These are phyloP conservation scores for Trypanosoma platydactyli DNA, from an alignment of 208 protist genomes.

Conservation along the genomic window DNA sequence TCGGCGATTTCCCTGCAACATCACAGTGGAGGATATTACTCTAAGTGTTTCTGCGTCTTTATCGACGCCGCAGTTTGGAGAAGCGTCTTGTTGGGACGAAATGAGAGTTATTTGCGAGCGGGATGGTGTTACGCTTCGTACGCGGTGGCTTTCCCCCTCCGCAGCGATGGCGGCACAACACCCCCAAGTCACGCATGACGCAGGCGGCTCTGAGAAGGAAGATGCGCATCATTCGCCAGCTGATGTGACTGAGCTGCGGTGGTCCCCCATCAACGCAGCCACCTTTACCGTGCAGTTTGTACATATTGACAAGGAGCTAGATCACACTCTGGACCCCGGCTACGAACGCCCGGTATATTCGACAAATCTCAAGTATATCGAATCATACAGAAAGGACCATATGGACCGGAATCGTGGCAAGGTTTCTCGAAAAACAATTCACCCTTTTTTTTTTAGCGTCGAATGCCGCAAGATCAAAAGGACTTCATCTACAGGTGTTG, in stretches of 20 bases:
- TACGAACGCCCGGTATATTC: constrained; percentile 17
- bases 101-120: constrained; percentile 35
- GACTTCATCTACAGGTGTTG: constrained; percentile 32
- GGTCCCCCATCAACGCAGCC: constrained; percentile 47
- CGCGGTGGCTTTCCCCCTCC: constrained; percentile 51
- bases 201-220: background rate
- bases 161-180: constrained; percentile 12
- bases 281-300: constrained; percentile 59
- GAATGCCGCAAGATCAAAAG: constrained; percentile 53
- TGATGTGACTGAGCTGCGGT: constrained; percentile 22
- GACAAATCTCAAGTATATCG: constrained; percentile 23
- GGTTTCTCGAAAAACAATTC: constrained; percentile 41
- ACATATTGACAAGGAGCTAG: background rate
- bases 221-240: too few relatives aligned
- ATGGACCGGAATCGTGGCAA: background rate
- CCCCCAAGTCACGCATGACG: too few relatives aligned
- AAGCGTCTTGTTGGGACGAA: constrained; percentile 59
- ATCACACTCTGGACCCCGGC: constrained; percentile 17
- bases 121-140: constrained; percentile 48
- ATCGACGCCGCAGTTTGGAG: constrained; percentile 1
- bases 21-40: constrained; percentile 58
- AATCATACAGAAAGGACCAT: background rate
- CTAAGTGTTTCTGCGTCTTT: constrained; percentile 27
- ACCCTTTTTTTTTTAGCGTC: constrained; percentile 45
- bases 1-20: constrained; percentile 43